Evolutionary conservation across 768 basidiomycete species (phyloP), one percentile per base, ranked within the genome.

Genomic region (Hemileccinum impolitum): DNA sequence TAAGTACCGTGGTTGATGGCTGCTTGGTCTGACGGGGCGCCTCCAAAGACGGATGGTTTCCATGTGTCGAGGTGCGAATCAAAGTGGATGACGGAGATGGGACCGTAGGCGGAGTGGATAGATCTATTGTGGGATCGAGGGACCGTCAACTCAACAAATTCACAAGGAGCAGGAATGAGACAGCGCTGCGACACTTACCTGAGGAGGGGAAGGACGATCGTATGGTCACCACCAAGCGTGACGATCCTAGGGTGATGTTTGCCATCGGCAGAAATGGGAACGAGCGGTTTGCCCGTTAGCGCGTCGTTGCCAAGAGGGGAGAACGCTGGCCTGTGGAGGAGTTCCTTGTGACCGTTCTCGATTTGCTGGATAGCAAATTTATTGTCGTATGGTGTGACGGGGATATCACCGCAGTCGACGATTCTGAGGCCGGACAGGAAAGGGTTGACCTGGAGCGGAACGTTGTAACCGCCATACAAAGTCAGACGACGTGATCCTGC

Each of bases 1-100:
- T 92, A 93, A 3, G 88, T 90, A 12, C 90, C 91, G 51, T 94
- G 91, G 52, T 88, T 92, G 54, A 94, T 82, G 18, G 82, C 81
- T 0, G 85, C 86, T 49, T 84, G 83, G 1, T 76, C 74, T 23
- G 84, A 84, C 4, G 84, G 85, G 3, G 86, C 81, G 10, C 84
- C 85, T 19, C 87, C 87, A 59, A 87, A 87, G 10, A 86, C 81
- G 28, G 78, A 72, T 4, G 85, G 84, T 59, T 84, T 85, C 86
- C 85, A 87, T 11, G 85, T 87, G 59, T 87, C 85, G 31, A 90
- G 76, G 67, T 92, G 88, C 28, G 87, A 85, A 65, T 93, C 91
- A 61, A 93, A 91, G 67, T 93, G 91, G 43, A 92, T 89, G 42
- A 89, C 85, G 26, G 82, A 84, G 46, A 90, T 85, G 8, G 84